Percentiles rank a stretch among this genome's conserved stretches.
Evolutionary conservation across 2,329 filamentous ascomycete species (phyloP).

Genomic region (Neofusicoccum parvum): DNA sequence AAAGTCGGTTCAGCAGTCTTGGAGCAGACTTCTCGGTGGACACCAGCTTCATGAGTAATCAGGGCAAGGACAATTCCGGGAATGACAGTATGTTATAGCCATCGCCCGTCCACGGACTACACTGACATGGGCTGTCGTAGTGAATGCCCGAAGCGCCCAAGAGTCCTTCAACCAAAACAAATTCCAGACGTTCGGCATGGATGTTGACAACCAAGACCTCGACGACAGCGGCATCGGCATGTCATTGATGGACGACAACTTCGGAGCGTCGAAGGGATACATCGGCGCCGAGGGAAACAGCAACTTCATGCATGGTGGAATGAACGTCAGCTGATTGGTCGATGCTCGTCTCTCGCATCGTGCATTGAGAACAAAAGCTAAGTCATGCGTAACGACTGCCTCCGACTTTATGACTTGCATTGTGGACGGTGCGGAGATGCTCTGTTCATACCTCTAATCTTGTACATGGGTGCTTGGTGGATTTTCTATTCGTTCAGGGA

Average conservation of each 20-base stretch:
- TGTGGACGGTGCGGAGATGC: slow-evolving; percentile 7
- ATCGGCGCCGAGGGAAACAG: slow-evolving; percentile 2
- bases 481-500: background rate
- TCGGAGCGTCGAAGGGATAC: slow-evolving; percentile 17
- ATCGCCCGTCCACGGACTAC: background rate
- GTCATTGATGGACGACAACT: slow-evolving; percentile 23
- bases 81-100: slow-evolving; percentile 21
- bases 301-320: slow-evolving; percentile 14
- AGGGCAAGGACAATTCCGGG: slow-evolving; percentile 19
- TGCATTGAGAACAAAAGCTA: slow-evolving; percentile 3
- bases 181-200: slow-evolving; percentile 20
- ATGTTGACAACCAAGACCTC: slow-evolving; percentile 18
- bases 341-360: background rate
- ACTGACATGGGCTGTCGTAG: slow-evolving; percentile 17
- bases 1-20: slow-evolving; percentile 42
- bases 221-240: slow-evolving; percentile 26
- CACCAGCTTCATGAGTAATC: slow-evolving; percentile 22
- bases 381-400: slow-evolving; percentile 18
- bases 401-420: slow-evolving; percentile 21
- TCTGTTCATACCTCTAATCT: slow-evolving; percentile 21
- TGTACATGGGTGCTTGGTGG: slow-evolving; percentile 13
- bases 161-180: slow-evolving; percentile 20
- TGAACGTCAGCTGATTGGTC: slow-evolving; percentile 13
- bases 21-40: slow-evolving; percentile 38
- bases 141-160: slow-evolving; percentile 14